Base-by-base conservation (phyloP, 345 rosid genomes). In the Acer negundo region DNA sequence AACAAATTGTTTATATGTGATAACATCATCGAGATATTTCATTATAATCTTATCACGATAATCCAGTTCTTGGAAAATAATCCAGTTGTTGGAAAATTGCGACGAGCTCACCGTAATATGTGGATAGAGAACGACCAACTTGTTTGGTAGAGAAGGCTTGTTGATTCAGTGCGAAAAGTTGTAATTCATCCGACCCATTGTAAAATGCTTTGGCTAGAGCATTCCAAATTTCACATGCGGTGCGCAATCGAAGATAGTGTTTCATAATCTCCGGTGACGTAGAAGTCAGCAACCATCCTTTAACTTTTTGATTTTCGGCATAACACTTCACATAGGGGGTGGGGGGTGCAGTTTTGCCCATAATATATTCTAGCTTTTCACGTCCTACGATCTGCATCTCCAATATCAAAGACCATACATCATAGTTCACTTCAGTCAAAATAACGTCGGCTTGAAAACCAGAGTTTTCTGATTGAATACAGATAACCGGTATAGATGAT, bases 61-160 rank as follows among this genome's bases (percentile, higher is more conserved):
- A 12, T 69, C 38, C 0, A 69, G 67, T 31, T 80, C 72, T 23
- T 75, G 56, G 19, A 80, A 80, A 7, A 75, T 80, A 31, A 12
- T 69, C 38, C 0, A 69, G 67, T 31, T 80, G 67, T 23, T 75
- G 56, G 19, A 80, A 80, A 7, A 75, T 80, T 62, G 19, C 20
- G 17, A 15, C 6, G 38, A 31, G 38, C 38, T 31, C 38, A 31
- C 38, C 38, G 6, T 31, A 31, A 31, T 31, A 31, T 6, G 3
- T 31, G 6, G 38, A 31, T 31, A 31, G 6, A 31, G 38, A 31
- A 31, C 6, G 38, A 3, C 38, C 5, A 31, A 31, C 38, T 0
- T 31, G 38, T 31, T 31, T 31, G 6, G 38, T 0, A 31, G 38
- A 31, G 38, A 31, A 31, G 38, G 38, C 38, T 31, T 31, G 38